Percentiles rank a stretch among this genome's conserved stretches.
Evolutionary conservation across 768 basidiomycete genomes (phyloP).

Genomic region (Tricholoma flavovirens): DNA sequence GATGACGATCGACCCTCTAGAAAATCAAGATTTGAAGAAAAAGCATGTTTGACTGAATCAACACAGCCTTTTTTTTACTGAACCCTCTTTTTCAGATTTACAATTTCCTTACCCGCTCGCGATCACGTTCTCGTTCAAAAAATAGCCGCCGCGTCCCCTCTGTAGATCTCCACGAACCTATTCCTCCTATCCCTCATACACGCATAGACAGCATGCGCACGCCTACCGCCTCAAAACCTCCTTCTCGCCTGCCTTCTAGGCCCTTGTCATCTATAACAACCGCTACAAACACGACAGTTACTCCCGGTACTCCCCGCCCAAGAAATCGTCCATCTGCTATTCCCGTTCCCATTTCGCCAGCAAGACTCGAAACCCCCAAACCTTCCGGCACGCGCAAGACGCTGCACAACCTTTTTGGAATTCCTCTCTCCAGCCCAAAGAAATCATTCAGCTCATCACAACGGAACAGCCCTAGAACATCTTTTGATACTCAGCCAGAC

Average conservation of each 20-base stretch:
- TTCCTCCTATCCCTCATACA: slow-evolving; percentile 13
- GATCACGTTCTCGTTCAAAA: slow-evolving; percentile 56
- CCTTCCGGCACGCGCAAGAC: slow-evolving; percentile 33
- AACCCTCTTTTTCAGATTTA: slow-evolving; percentile 41
- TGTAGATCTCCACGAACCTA: slow-evolving; percentile 14
- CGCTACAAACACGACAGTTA: slow-evolving; percentile 55
- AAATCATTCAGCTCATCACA: slow-evolving; percentile 34
- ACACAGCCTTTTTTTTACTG: slow-evolving; percentile 3
- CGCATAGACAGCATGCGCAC: slow-evolving; percentile 8
- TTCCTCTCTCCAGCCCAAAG: slow-evolving; percentile 31
- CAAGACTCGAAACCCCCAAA: slow-evolving; percentile 28
- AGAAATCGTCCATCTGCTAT: slow-evolving; percentile 23
- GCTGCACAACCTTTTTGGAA: slow-evolving; percentile 42
- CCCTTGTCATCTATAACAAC: slow-evolving; percentile 64
- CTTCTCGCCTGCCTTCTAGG: slow-evolving; percentile 47
- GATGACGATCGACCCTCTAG: slow-evolving; percentile 36
- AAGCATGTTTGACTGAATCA: slow-evolving; percentile 25
- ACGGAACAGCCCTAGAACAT: slow-evolving; percentile 21
- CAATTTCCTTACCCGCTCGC: slow-evolving; percentile 51
- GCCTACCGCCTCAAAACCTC: slow-evolving; percentile 35
- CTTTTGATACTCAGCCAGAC: slow-evolving; percentile 13
- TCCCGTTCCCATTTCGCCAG: slow-evolving; percentile 19
- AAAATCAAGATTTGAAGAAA: slow-evolving; percentile 40
- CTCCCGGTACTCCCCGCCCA: slow-evolving; percentile 47
- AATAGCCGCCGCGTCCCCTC: slow-evolving; percentile 17